Percentiles rank a stretch among this genome's conserved stretches.
Evolutionary conservation across 495 filamentous ascomycete species (phyloP).

Genomic region (Tuber magnatum): DNA sequence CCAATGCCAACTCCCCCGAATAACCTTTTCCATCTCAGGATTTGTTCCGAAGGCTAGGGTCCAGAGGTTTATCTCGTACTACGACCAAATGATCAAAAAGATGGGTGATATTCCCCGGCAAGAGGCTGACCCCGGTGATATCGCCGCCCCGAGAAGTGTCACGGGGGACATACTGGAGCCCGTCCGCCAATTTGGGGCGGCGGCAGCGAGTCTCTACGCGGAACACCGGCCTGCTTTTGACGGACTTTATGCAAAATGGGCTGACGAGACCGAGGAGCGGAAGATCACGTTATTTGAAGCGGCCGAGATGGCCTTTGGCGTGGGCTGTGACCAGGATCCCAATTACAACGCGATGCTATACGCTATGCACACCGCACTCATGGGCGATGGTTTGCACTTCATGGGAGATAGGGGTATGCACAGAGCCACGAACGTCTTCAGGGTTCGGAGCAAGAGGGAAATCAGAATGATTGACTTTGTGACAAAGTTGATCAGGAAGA

Average conservation of each 20-base stretch:
- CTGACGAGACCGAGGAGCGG: conserved; percentile 13
- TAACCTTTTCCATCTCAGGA: conserved; percentile 25
- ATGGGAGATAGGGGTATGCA: conserved; percentile 34
- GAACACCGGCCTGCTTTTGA: conserved; percentile 13
- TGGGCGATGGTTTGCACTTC: conserved; percentile 35
- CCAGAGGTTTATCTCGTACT: conserved; percentile 9
- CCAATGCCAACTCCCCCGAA: conserved; percentile 13
- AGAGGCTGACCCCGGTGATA: background rate
- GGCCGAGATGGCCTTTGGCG: conserved; percentile 30
- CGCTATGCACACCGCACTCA: conserved; percentile 36
- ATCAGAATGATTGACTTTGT: conserved; percentile 32
- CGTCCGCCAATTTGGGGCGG: conserved; percentile 20
- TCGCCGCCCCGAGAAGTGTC: conserved; percentile 12
- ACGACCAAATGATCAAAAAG: conserved; percentile 19
- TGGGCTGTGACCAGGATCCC: background rate
- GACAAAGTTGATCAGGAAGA: conserved; percentile 25
- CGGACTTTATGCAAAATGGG: conserved; percentile 25
- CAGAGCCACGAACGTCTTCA: conserved; percentile 32
- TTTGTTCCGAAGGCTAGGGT: conserved; percentile 23
- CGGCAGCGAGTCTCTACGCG: conserved; percentile 19
- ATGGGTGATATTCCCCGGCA: background rate
- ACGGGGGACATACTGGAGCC: conserved; percentile 16
- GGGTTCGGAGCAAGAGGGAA: conserved; percentile 29
- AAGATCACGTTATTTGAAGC: conserved; percentile 32
- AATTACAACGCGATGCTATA: conserved; percentile 27